phyloP scores from a whole-genome alignment of 306 rosid genomes.

The Vigna mungo region DNA sequence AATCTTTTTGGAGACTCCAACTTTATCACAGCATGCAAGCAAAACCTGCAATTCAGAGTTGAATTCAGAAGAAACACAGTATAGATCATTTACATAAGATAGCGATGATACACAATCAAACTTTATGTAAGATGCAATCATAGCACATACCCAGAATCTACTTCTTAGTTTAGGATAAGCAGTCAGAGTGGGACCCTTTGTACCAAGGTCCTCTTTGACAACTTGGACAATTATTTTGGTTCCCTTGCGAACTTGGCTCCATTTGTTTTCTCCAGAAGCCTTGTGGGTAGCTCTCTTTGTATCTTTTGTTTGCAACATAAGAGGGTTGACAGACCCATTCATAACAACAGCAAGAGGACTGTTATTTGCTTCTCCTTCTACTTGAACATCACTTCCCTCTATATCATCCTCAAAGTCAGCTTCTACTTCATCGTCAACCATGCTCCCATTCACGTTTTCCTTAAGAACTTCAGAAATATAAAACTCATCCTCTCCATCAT shows the following conservation, averaged over 20 bases:
- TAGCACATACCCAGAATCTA: constrained; percentile 89
- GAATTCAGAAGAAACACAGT: constrained; percentile 42
- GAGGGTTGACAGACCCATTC: constrained; percentile 62
- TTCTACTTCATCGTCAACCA: constrained; percentile 67
- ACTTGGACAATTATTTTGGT: constrained; percentile 96
- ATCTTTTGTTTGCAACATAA: constrained; percentile 57
- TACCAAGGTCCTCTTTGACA: constrained; percentile 93
- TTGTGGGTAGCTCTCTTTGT: constrained; percentile 48
- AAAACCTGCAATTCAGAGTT: constrained; percentile 72
- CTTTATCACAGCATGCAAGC: constrained; percentile 68
- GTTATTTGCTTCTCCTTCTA: constrained; percentile 54
- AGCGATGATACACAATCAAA: constrained; percentile 30
- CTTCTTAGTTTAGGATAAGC: constrained; percentile 88
- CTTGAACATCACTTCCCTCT: constrained; percentile 64
- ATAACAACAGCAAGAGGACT: constrained; percentile 47
- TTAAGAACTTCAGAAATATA: constrained; percentile 70
- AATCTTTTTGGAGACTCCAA: constrained; percentile 90
- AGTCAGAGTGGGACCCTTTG: constrained; percentile 88
- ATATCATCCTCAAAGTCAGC: constrained; percentile 73
- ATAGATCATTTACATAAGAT: constrained; percentile 33
- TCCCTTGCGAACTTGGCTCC: constrained; percentile 84
- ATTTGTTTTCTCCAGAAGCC: constrained; percentile 60
- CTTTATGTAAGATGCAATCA: constrained; percentile 29
- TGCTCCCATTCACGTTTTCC: constrained; percentile 63
- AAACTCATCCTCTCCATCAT: constrained; percentile 78